Base-by-base conservation (phyloP, 768 basidiomycete genomes). In the Russula ochroleuca region DNA sequence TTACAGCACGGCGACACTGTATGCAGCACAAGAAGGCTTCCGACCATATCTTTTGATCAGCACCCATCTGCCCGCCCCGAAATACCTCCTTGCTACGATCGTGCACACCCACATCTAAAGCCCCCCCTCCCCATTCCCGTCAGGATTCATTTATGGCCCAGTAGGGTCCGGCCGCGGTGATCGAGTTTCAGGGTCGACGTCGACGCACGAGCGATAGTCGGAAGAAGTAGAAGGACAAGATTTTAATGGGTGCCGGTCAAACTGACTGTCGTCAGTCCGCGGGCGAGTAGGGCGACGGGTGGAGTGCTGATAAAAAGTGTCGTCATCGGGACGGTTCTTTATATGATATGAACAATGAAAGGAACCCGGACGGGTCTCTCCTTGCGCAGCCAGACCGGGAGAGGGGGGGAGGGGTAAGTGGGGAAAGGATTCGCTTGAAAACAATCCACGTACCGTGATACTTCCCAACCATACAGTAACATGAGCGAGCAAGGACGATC, bases 21-120 rank as follows among this genome's bases (percentile, higher is more conserved):
- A 47, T 11, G 21, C 21, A 25, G 25, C 13, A 17, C 25, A 7
- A 15, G 48, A 49, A 49, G 25, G 25, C 48, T 28, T 49, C 47
- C 47, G 71, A 23, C 88, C 84, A 65, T 88, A 91, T 71, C 78
- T 77, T 68, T 75, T 76, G 72, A 95, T 73, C 69, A 98, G 74
- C 68, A 96, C 86, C 94, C 94, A 98, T 0, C 96, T 94, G n/a
- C 5, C 78, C 82, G 21, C 73, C 72, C 0, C 94, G 94, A 72
- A 90, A 98, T 55, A 75, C 75, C 78, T 92, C 94, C 60, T 87
- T 83, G 94, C 95, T 98, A 74, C 94, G 92, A 75, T 98, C 96
- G 74, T 98, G 94, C 70, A 98, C 71, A 75, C 96, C 95, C 40
- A 98, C 82, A 49, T 25, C 48, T 28, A 49, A 48, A 15, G 15